Base-by-base conservation (phyloP, 2,329 filamentous ascomycete species). In the Ophiostoma novo-ulmi region DNA sequence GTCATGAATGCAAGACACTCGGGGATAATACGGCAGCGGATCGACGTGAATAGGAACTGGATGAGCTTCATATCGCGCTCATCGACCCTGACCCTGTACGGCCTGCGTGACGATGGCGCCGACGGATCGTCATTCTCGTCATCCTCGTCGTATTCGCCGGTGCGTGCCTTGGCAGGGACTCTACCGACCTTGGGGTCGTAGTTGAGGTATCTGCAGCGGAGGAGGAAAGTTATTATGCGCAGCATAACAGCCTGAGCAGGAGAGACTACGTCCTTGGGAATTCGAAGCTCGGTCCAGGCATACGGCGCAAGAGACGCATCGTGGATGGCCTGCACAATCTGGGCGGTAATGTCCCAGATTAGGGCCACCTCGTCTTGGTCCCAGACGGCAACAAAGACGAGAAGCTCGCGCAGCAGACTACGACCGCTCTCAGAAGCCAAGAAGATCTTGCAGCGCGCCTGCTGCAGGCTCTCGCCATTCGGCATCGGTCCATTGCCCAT, bases 361-460 rank as follows among this genome's bases (percentile, higher is more conserved):
- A 97, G 87, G 73, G 96, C 93, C 72, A 94, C 90, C 78, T 98
- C 94, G 58, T 93, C 91, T 76, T 97, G 89, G 77, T 97, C 94
- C 94, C 94, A 98, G 10, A 97, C 94, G 5, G 94, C 94, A 73
- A 97, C 97, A 78, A 97, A 97, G 71, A 98, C 96, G 63, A 98
- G 84, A 76, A 98, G 87, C 79, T 98, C 94, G 70, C 94, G 86
- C 1, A 98, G 83, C 4, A 98, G 83, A 77, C 96, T 97, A 75
- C 94, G 89, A 3, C 94, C 94, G 73, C 93, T 96, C 77, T 97
- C 93, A 72, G 97, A 88, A 0, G 93, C 93, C 61, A 98, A 83
- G 68, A 98, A 87, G 77, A 97, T 91, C 77, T 96, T 91, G 76
- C 94, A 97, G 31, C 94, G 85, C 1, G 94, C 92, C 73, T 93